A percentile compares a stretch with the other conserved stretches of the same genome.
Evolutionary conservation across 2,329 filamentous ascomycete species (phyloP).

Genomic region (Cadophora gregata): DNA sequence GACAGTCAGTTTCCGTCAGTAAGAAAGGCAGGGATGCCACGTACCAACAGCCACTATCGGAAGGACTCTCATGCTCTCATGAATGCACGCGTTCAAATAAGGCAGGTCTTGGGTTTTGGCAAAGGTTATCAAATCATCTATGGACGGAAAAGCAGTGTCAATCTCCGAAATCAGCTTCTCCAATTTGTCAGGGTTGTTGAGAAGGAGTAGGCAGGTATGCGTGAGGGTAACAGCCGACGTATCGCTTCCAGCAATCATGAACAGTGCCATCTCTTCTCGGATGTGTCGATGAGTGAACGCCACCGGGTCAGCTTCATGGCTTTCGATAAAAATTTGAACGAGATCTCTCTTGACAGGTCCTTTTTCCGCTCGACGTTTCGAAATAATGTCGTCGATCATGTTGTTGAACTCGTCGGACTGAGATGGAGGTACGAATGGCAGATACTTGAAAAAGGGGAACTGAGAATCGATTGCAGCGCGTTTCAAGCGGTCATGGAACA

Average conservation of each 20-base stretch:
- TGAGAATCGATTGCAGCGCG: conserved; percentile 25
- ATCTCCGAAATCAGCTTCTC: conserved; percentile 52
- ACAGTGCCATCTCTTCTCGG: conserved; percentile 33
- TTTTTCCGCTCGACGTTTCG: conserved; percentile 25
- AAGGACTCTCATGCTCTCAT: conserved; percentile 34
- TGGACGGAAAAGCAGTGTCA: conserved; percentile 41
- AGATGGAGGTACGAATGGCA: conserved; percentile 26
- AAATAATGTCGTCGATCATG: conserved; percentile 28
- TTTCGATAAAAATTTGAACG: conserved; percentile 33
- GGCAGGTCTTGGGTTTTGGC: conserved; percentile 32
- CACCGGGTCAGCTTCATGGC: conserved; percentile 26
- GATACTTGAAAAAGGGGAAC: conserved; percentile 29
- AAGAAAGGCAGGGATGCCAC: neutral
- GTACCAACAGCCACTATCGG: conserved; percentile 26
- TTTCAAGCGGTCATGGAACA: conserved; percentile 26
- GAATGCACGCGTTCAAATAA: conserved; percentile 35
- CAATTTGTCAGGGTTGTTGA: conserved; percentile 52
- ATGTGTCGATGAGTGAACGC: conserved; percentile 31
- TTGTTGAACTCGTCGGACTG: conserved; percentile 19
- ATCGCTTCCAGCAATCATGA: conserved; percentile 35
- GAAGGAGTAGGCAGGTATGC: conserved; percentile 47
- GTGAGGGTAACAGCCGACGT: conserved; percentile 27
- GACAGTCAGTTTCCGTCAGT: neutral
- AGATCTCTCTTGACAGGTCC: conserved; percentile 26
- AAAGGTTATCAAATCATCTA: conserved; percentile 28